These are phyloP conservation scores for Petunia secreta DNA, from an alignment of 257 asterid species.

Conservation along the genomic window DNA sequence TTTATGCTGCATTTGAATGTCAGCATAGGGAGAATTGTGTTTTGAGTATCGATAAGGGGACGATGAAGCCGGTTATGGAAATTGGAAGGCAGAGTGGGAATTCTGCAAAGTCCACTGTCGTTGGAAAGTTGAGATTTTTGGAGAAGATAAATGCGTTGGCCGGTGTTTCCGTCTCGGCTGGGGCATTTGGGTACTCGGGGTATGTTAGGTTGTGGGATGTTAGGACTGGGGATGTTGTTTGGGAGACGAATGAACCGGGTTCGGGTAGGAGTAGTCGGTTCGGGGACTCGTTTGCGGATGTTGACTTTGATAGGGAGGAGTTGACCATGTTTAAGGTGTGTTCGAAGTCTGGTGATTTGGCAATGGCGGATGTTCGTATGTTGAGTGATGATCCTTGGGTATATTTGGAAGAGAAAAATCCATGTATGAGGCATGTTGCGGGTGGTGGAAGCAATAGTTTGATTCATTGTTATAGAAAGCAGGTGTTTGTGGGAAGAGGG, in stretches of 20 bases:
- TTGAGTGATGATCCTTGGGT: slow-evolving; percentile 91
- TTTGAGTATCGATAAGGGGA: slow-evolving; percentile 66
- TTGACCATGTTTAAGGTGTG: slow-evolving; percentile 71
- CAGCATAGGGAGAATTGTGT: slow-evolving; percentile 83
- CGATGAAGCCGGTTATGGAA: slow-evolving; percentile 57
- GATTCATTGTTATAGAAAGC: slow-evolving; percentile 72
- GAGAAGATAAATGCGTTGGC: slow-evolving; percentile 49
- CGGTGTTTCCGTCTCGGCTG: slow-evolving; percentile 73
- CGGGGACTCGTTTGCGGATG: slow-evolving; percentile 88
- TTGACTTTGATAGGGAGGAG: slow-evolving; percentile 63
- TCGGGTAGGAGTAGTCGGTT: slow-evolving; percentile 91
- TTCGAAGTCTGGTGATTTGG: slow-evolving; percentile 92
- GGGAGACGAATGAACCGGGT: slow-evolving; percentile 96
- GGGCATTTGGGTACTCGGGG: slow-evolving; percentile 91
- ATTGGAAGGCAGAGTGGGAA: slow-evolving; percentile 74
- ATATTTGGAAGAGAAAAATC: slow-evolving; percentile 85
- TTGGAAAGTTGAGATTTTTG: slow-evolving; percentile 62
- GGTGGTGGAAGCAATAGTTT: slow-evolving; percentile 50
- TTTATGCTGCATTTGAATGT: slow-evolving; percentile 77
- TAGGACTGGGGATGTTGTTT: slow-evolving; percentile 63
- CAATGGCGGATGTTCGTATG: slow-evolving; percentile 77
- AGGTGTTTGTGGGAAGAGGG: slow-evolving; percentile 78
- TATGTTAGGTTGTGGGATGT: slow-evolving; percentile 88
- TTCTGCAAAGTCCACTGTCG: slow-evolving; percentile 68
- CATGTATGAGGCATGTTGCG: slow-evolving; percentile 67